Conservation (phyloP, 768 basidiomycete species). For the Russula sp. region DNA sequence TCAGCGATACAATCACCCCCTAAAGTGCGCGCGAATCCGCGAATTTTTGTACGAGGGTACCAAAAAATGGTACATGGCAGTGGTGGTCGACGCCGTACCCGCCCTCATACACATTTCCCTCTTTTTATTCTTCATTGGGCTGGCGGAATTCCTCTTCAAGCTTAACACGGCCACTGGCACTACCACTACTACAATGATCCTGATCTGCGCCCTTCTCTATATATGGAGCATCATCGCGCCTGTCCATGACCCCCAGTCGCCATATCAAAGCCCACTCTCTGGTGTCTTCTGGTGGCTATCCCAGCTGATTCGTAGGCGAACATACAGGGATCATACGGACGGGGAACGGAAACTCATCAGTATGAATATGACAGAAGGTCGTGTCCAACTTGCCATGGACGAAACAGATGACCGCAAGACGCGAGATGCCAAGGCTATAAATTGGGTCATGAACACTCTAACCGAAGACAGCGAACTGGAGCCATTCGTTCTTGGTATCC, state of each 20-base stretch:
- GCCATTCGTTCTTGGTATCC: neutral
- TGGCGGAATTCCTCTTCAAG: conserved; percentile 38
- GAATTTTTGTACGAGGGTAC: conserved; percentile 34
- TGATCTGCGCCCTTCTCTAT: conserved; percentile 14
- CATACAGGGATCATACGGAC: conserved; percentile 3
- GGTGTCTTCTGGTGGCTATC: conserved; percentile 10
- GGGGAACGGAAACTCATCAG: neutral
- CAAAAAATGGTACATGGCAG: conserved; percentile 34
- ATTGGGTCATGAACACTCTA: conserved; percentile 3
- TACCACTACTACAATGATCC: neutral
- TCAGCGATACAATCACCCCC: conserved; percentile 23
- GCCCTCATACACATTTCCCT: conserved; percentile 43
- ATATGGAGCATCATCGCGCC: conserved; percentile 14
- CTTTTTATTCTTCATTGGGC: conserved; percentile 42
- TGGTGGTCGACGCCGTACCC: conserved; percentile 38
- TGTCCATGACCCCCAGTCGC: conserved; percentile 7
- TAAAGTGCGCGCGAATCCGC: conserved; percentile 35
- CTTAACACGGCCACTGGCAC: conserved; percentile 17
- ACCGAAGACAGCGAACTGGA: conserved; percentile 11
- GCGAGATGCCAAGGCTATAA: conserved; percentile 5
- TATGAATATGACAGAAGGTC: conserved; percentile 2
- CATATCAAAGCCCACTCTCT: conserved; percentile 15
- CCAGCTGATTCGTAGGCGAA: neutral
- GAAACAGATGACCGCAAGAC: neutral
- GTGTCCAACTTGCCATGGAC: conserved; percentile 12